phyloP scores from a whole-genome alignment of 371 early-diverging fungal genomes.

The Capniomyces stellatus region DNA sequence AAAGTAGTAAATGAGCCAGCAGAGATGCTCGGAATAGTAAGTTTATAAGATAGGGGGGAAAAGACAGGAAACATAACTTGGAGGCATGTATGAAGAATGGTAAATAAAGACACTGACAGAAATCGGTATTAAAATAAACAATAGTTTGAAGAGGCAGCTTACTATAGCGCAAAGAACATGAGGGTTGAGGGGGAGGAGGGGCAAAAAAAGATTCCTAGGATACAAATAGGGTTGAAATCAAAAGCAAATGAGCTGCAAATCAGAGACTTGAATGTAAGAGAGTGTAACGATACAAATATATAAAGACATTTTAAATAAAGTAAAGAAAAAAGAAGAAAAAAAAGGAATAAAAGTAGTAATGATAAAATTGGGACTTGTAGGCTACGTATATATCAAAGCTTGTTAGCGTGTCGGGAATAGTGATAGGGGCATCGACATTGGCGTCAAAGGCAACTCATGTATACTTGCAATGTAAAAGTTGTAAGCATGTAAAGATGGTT shows the following conservation, averaged over 20 bases:
- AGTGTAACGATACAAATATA: no score
- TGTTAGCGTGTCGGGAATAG: slow-evolving; percentile 91
- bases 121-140: no score
- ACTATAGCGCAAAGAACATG: slow-evolving; percentile 44
- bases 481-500: slow-evolving; percentile 58
- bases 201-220: slow-evolving; percentile 43
- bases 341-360: no score
- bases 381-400: slow-evolving; percentile 82
- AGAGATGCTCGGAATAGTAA: slow-evolving; percentile 63
- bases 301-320: no score
- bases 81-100: no score
- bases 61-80: slow-evolving; percentile 10
- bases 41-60: slow-evolving; percentile 21
- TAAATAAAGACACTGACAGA: no score
- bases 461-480: slow-evolving; percentile 70
- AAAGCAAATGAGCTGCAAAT: slow-evolving; percentile 65
- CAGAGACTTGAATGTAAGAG: slow-evolving; percentile 45
- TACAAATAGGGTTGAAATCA: slow-evolving; percentile 75
- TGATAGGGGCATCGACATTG: slow-evolving; percentile 86
- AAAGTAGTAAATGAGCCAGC: slow-evolving; percentile 53
- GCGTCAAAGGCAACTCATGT: slow-evolving; percentile 75
- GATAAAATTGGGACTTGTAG: background rate
- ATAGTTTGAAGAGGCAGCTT: slow-evolving; percentile 79
- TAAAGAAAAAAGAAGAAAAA: no score
- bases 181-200: slow-evolving; percentile 29